Evolutionary conservation across 257 asterid species (phyloP).

Genomic region (Nicotiana paniculata): DNA sequence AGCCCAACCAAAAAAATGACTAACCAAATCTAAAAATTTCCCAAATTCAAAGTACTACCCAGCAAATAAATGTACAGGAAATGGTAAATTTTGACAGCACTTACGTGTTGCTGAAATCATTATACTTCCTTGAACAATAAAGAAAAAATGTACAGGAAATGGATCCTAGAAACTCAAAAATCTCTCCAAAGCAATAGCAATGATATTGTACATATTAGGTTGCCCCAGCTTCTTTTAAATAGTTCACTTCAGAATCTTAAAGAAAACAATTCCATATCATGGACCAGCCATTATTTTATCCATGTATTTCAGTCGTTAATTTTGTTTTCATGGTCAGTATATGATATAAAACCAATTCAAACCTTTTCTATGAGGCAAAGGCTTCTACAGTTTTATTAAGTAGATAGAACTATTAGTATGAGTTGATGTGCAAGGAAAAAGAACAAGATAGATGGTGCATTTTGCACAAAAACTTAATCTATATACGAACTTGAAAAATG

Average conservation of each 20-base stretch:
- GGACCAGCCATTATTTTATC: neutral
- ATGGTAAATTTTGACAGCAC: neutral
- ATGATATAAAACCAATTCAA: neutral
- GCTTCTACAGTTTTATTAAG: neutral
- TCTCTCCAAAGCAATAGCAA: neutral
- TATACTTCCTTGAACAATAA: too few relatives aligned
- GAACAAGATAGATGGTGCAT: neutral
- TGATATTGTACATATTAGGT: neutral
- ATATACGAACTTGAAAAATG: neutral
- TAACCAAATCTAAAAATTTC: neutral
- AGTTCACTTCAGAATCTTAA: neutral
- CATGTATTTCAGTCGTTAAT: neutral
- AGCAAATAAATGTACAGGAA: neutral
- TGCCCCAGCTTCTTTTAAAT: neutral
- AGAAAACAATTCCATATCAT: neutral
- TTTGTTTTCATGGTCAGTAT: neutral
- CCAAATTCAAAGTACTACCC: neutral
- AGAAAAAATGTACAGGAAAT: neutral
- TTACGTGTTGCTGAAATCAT: too few relatives aligned
- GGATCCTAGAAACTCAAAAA: constrained; percentile 2
- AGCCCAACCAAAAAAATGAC: neutral
- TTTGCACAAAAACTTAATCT: neutral
- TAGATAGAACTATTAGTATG: neutral
- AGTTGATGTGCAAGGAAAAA: neutral
- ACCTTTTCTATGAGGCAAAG: neutral